Percentiles rank a stretch among this genome's conserved stretches.
phyloP scores from a whole-genome alignment of 2,329 filamentous ascomycete genomes.

The Amauroascus niger region DNA sequence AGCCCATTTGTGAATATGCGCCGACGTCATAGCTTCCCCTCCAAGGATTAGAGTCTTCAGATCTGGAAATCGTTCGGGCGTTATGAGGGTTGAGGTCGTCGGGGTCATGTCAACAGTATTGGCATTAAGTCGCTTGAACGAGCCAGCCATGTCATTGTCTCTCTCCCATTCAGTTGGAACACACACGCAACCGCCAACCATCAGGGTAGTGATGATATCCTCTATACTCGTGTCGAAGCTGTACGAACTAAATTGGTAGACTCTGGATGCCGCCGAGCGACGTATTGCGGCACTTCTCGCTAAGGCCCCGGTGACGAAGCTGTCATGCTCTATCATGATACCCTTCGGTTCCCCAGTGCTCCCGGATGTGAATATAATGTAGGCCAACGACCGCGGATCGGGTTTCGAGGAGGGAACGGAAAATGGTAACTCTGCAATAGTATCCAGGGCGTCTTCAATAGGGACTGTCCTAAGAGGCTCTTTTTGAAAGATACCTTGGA shows the following conservation, averaged over 20 bases:
- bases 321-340: not conserved
- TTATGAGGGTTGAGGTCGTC: conserved; percentile 39
- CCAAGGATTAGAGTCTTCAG: conserved; percentile 30
- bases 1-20: conserved; percentile 22
- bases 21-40: conserved; percentile 21
- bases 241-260: conserved; percentile 42
- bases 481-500: not conserved
- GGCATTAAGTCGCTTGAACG: conserved; percentile 40
- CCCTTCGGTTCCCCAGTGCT: not conserved
- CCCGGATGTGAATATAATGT: not conserved
- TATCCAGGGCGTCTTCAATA: too few relatives aligned
- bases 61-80: conserved; percentile 27
- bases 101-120: conserved; percentile 25
- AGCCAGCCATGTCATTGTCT: conserved; percentile 41
- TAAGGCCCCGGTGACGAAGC: conserved; percentile 45
- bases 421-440: not conserved
- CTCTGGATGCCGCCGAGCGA: conserved; percentile 42
- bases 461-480: not conserved
- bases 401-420: not conserved
- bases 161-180: conserved; percentile 36
- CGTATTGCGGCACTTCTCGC: not conserved
- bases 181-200: conserved; percentile 35
- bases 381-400: conserved; percentile 38
- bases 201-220: conserved; percentile 55
- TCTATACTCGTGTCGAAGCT: conserved; percentile 59